Percentiles rank a stretch among this genome's conserved stretches.
Evolutionary conservation across 2,329 filamentous ascomycete species (phyloP).

Genomic region (Pestalotiopsis sp.): DNA sequence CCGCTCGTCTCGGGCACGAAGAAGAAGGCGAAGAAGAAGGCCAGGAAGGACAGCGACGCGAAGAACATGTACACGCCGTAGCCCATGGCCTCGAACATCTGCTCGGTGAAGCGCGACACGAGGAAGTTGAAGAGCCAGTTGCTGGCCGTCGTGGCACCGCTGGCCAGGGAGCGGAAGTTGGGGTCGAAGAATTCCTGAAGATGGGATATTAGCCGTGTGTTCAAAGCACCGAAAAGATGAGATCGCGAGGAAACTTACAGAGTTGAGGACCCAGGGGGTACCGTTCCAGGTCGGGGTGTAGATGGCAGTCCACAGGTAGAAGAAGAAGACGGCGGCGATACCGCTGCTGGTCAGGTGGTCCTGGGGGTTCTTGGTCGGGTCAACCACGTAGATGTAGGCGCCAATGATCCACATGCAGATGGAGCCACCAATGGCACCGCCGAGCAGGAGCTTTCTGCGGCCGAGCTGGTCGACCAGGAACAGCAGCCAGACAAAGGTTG

Average conservation of each 20-base stretch:
- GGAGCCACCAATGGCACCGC: conserved; percentile 65
- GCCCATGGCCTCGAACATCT: conserved; percentile 63
- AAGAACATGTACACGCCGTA: conserved; percentile 69
- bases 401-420: conserved; percentile 72
- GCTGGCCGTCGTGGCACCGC: conserved; percentile 47
- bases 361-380: conserved; percentile 38
- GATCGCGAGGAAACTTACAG: background rate
- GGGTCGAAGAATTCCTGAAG: conserved; percentile 11
- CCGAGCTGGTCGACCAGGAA: conserved; percentile 47
- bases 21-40: conserved; percentile 69
- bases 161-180: conserved; percentile 7
- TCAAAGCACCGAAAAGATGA: background rate
- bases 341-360: conserved; percentile 6
- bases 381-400: conserved; percentile 67
- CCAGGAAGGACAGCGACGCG: conserved; percentile 64
- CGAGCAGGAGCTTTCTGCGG: conserved; percentile 63
- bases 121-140: conserved; percentile 79
- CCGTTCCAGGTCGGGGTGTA: conserved; percentile 13
- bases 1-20: conserved; percentile 53
- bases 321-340: conserved; percentile 12
- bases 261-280: conserved; percentile 14
- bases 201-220: background rate
- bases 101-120: conserved; percentile 54
- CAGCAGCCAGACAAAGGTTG: conserved; percentile 9
- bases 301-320: conserved; percentile 12